Evolutionary conservation across 805 yeast species (phyloP).

Genomic region (Cyberlindnera lachancei): DNA sequence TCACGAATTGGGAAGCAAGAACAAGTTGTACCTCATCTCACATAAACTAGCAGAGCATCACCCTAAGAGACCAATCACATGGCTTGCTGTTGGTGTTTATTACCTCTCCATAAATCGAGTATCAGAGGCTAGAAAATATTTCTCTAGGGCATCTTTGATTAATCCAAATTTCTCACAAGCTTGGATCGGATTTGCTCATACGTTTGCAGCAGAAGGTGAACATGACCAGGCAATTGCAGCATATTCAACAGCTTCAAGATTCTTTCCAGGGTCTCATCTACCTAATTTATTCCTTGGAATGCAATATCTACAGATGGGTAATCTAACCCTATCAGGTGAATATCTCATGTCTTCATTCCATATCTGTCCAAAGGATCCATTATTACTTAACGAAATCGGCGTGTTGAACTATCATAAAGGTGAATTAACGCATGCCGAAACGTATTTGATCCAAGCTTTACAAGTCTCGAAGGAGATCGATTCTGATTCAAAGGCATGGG

Average conservation of each 20-base stretch:
- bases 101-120: conserved; percentile 68
- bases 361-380: conserved; percentile 80
- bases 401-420: conserved; percentile 78
- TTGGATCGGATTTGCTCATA: conserved; percentile 98
- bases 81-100: conserved; percentile 91
- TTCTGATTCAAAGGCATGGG: conserved; percentile 77
- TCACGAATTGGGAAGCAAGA: conserved; percentile 76
- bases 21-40: conserved; percentile 70
- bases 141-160: conserved; percentile 80
- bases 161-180: conserved; percentile 91
- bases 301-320: conserved; percentile 90
- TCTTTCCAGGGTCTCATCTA: conserved; percentile 84
- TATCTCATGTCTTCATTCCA: conserved; percentile 68
- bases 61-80: conserved; percentile 76
- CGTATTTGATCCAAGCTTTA: conserved; percentile 62
- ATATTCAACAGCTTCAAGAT: conserved; percentile 88
- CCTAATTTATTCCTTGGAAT: conserved; percentile 90
- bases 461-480: conserved; percentile 60
- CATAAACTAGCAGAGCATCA: conserved; percentile 81
- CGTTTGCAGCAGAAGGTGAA: conserved; percentile 97
- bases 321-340: conserved; percentile 77
- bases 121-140: conserved; percentile 78
- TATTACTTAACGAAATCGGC: conserved; percentile 85
- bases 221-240: conserved; percentile 98
- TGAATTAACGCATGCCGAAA: conserved; percentile 62